These are phyloP conservation scores for Venturia aucupariae DNA, from an alignment of 2,329 filamentous ascomycete species.

Conservation along the genomic window DNA sequence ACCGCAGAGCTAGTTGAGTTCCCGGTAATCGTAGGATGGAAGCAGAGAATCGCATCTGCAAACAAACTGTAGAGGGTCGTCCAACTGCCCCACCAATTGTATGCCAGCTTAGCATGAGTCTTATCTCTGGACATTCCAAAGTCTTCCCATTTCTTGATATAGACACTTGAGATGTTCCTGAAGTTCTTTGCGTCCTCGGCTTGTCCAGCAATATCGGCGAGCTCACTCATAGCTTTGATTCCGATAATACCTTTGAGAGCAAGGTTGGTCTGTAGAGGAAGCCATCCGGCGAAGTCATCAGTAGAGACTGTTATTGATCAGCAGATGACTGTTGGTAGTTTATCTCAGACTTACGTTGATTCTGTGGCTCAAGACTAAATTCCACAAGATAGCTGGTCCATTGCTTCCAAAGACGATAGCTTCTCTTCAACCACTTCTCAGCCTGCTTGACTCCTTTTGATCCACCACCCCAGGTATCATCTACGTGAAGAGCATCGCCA, in stretches of 20 bases:
- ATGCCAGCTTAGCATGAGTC: slow-evolving; percentile 67
- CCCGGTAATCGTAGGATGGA: slow-evolving; percentile 48
- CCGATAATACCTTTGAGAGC: slow-evolving; percentile 78
- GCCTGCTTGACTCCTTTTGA: slow-evolving; percentile 47
- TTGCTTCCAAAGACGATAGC: slow-evolving; percentile 64
- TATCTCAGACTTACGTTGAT: slow-evolving; percentile 46
- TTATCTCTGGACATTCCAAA: slow-evolving; percentile 61
- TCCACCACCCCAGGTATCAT: slow-evolving; percentile 50
- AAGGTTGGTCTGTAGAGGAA: slow-evolving; percentile 71
- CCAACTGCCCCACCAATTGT: slow-evolving; percentile 73
- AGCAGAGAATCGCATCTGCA: slow-evolving; percentile 70
- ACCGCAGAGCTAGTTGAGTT: not conserved
- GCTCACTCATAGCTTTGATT: slow-evolving; percentile 66
- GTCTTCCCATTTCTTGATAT: slow-evolving; percentile 63
- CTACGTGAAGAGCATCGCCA: slow-evolving; percentile 48
- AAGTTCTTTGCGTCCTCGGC: slow-evolving; percentile 49
- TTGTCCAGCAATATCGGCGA: slow-evolving; percentile 54
- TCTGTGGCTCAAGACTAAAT: slow-evolving; percentile 61
- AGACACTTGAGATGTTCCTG: slow-evolving; percentile 53
- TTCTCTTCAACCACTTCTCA: slow-evolving; percentile 55
- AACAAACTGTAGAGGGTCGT: slow-evolving; percentile 82
- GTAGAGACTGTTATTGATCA: slow-evolving; percentile 50
- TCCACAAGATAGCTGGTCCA: slow-evolving; percentile 75
- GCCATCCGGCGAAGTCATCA: slow-evolving; percentile 73
- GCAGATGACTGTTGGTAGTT: not conserved